Base-by-base conservation (phyloP, 768 basidiomycete species). In the button mushroom (Agaricus bisporus) region DNA sequence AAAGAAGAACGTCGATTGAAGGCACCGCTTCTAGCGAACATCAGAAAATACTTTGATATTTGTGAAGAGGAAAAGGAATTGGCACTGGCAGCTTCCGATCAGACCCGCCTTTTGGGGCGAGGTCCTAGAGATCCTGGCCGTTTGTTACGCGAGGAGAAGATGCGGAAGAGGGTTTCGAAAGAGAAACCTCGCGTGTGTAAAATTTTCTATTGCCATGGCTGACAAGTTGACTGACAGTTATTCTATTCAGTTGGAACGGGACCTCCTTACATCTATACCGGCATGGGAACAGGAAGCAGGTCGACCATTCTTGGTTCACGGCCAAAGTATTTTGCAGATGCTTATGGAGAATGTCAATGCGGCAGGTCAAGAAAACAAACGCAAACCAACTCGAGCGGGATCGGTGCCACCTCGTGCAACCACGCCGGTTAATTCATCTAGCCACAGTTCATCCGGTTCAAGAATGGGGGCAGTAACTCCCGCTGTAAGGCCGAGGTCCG, bases 61-160 rank as follows among this genome's bases (percentile, higher is more conserved):
- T 90, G 88, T 41, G 82, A 85, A 48, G 93, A 98, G 58, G 86
- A 93, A 71, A 88, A 85, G 64, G 92, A 95, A 62, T 75, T 98
- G 26, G 88, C 85, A 39, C 83, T 82, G 2, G 79, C 86, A 3
- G 88, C 90, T 2, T 76, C 81, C 32, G 93, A 95, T 62, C 91
- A 93, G 62, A 82, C 79, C 14, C 81, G 93, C 37, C 73, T 95
- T 7, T 79, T 89, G 4, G 91, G 91, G 14, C 79, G 90, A 62
- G 91, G 90, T 25, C 72, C 84, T 3, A 77, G 91, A 52, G 88
- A 93, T 72, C 88, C 92, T 5, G 92, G 92, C 5, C 75, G 91
- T 17, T 69, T 99, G 35, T 70, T 98, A 49, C 79, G 91, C 55
- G 95, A 99, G 68, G 95, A 98, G 73, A 97, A 97, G 77, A 92